Conservation (phyloP, 2,329 filamentous ascomycete species). For the Mycosphaerella sp. region DNA sequence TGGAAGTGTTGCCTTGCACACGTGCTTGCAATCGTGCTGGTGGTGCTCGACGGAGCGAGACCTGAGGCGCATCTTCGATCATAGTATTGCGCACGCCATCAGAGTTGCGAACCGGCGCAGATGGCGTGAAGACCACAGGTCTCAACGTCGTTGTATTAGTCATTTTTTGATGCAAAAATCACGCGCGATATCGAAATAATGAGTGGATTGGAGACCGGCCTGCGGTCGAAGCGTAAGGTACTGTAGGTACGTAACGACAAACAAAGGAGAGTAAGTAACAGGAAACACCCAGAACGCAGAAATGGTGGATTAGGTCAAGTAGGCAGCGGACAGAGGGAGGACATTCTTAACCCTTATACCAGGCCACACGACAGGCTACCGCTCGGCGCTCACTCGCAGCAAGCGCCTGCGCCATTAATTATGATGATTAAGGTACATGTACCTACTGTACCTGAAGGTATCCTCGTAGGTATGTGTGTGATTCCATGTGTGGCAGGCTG, state of each 20-base stretch:
- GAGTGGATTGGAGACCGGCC: constrained; percentile 34
- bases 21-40: constrained; percentile 34
- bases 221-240: constrained; percentile 33
- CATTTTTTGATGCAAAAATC: constrained; percentile 11
- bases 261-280: constrained; percentile 18
- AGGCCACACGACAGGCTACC: constrained; percentile 9
- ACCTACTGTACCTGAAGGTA: not conserved
- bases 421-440: no score
- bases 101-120: constrained; percentile 51
- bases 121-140: constrained; percentile 48
- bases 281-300: constrained; percentile 17
- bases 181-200: constrained; percentile 12
- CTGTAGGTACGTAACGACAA: constrained; percentile 4
- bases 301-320: constrained; percentile 13
- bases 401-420: constrained; percentile 19
- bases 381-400: constrained; percentile 1
- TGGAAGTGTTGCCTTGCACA: constrained; percentile 36
- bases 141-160: constrained; percentile 43
- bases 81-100: constrained; percentile 55
- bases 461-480: no score
- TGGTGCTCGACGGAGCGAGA: constrained; percentile 29
- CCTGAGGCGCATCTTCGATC: constrained; percentile 50
- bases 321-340: constrained; percentile 10
- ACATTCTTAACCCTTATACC: constrained; percentile 25
- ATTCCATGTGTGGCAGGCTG: no score